Evolutionary conservation across 2,329 filamentous ascomycete species (phyloP).

Genomic region (Phialophora macrospora): DNA sequence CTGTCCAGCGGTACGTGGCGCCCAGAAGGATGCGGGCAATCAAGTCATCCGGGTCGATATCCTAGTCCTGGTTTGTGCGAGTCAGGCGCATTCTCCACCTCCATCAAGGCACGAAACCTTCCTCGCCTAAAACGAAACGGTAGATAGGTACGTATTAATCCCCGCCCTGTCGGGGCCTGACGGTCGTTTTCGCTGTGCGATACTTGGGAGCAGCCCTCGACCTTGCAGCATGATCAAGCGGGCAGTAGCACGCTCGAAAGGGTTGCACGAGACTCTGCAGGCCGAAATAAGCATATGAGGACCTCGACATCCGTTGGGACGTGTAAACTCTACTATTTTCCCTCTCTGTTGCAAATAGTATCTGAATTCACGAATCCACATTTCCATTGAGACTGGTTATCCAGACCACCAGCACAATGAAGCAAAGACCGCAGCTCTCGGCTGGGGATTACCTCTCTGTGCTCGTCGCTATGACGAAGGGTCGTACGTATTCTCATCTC

Average conservation of each 20-base stretch:
- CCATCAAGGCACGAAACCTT: background rate
- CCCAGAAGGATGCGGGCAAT: background rate
- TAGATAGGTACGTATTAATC: background rate
- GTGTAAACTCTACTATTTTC: background rate
- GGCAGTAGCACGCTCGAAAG: background rate
- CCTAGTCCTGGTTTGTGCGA: no score
- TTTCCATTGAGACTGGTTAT: background rate
- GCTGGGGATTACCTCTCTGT: constrained; percentile 13
- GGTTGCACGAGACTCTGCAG: background rate
- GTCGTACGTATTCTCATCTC: constrained; percentile 5
- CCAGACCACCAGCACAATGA: constrained; percentile 5
- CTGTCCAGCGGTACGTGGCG: background rate
- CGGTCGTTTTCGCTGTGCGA: background rate
- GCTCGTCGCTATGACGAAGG: background rate
- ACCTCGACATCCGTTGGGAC: background rate
- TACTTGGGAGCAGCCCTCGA: background rate
- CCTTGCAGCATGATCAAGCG: background rate
- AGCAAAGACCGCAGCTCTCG: constrained; percentile 8
- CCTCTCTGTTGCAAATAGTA: background rate
- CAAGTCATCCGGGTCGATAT: background rate
- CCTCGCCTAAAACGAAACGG: background rate
- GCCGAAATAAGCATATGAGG: background rate
- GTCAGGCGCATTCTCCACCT: no score
- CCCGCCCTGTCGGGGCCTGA: background rate
- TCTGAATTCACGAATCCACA: background rate